A percentile compares a stretch with the other conserved stretches of the same genome.
These are phyloP conservation scores for Chaetomium strumarium DNA, from an alignment of 2,329 filamentous ascomycete species.

Conservation along the genomic window DNA sequence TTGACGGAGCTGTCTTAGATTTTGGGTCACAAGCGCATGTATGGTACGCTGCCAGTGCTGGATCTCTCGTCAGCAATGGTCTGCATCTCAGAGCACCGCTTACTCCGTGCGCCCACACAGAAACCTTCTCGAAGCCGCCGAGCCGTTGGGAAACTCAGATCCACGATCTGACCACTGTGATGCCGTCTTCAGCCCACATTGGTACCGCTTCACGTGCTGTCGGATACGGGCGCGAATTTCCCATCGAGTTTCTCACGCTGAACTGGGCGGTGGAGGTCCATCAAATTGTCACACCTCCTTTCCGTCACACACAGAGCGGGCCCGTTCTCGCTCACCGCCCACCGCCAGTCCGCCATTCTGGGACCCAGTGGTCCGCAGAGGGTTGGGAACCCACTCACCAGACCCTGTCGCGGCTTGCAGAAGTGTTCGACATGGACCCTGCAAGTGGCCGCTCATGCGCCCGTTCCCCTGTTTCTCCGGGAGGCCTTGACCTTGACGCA, in stretches of 20 bases:
- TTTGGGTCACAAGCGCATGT: too few species aligned
- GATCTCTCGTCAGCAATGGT: neutral
- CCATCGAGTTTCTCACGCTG: neutral
- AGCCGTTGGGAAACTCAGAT: neutral
- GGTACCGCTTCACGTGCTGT: slow-evolving; percentile 21
- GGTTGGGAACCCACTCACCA: slow-evolving; percentile 8
- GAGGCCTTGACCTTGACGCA: slow-evolving; percentile 16
- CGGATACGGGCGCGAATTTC: neutral
- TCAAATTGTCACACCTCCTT: slow-evolving; percentile 22
- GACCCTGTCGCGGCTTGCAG: slow-evolving; percentile 22
- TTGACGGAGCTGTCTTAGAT: neutral
- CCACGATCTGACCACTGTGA: slow-evolving; percentile 1
- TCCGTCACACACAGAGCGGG: slow-evolving; percentile 12
- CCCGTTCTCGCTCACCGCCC: slow-evolving; percentile 17
- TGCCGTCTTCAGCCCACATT: slow-evolving; percentile 11
- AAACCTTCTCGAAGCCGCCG: slow-evolving; percentile 11
- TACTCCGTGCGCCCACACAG: neutral
- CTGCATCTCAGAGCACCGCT: neutral
- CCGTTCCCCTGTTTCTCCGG: slow-evolving; percentile 20
- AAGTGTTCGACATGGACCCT: slow-evolving; percentile 16
- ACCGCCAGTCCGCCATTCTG: slow-evolving; percentile 23
- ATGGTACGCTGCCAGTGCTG: neutral
- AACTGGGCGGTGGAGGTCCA: neutral
- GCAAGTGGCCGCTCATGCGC: slow-evolving; percentile 22
- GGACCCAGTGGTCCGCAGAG: slow-evolving; percentile 13